Conservation (phyloP, 2,329 filamentous ascomycete species). For the Cladophialophora yegresii region DNA sequence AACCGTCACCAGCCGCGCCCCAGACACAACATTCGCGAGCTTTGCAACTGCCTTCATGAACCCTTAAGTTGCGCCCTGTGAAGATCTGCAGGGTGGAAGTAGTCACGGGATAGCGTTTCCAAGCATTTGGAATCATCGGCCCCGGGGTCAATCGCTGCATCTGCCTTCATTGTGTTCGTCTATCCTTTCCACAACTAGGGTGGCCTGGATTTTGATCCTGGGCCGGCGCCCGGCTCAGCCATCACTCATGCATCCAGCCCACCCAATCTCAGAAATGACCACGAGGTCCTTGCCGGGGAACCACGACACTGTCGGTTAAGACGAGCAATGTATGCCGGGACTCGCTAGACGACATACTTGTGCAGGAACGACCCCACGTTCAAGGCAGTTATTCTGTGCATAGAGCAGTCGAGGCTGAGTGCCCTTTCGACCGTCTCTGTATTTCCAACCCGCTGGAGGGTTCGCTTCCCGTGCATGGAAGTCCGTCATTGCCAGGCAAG, state of each 20-base stretch:
- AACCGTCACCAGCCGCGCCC: not conserved
- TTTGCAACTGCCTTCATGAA: not conserved
- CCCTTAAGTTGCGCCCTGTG: not conserved
- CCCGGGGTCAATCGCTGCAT: not conserved
- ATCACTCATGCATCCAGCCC: not conserved
- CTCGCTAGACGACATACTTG: not conserved
- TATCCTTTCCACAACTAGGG: not conserved
- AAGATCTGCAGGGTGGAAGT: not conserved
- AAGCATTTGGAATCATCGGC: not conserved
- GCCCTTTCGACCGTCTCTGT: not conserved
- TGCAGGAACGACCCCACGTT: not conserved
- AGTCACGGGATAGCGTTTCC: not conserved
- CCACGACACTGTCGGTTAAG: not conserved
- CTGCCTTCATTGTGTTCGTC: not conserved
- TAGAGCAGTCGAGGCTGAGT: not conserved
- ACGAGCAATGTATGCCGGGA: not conserved
- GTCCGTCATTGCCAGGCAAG: not conserved
- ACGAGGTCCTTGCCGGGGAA: not conserved
- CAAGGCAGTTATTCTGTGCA: not conserved
- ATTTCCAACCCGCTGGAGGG: too few relatives aligned
- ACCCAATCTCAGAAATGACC: not conserved
- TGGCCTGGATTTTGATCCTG: not conserved
- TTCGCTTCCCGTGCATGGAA: not conserved
- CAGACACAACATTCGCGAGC: not conserved
- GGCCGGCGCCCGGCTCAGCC: conserved; percentile 2